Evolutionary conservation across 1,284 basidiomycete genomes (phyloP), one percentile per base, ranked within the genome.

Genomic region (Wallemia mellicola): DNA sequence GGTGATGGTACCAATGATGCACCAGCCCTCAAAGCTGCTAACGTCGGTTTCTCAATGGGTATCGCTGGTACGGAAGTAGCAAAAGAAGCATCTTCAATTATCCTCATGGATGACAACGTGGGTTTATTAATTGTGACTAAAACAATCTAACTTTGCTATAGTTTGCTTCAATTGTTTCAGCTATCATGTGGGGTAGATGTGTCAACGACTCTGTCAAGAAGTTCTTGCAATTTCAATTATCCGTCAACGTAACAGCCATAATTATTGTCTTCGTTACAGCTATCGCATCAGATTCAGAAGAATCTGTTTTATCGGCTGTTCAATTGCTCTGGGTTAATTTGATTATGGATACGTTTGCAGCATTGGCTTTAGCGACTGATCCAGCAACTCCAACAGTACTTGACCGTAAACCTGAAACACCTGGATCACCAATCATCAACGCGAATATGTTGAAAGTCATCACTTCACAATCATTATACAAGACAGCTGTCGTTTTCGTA

Each of bases 1-100:
- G 94, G 94, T 62, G 94, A 98, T 66, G 92, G 94, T 64, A 95
- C 91, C 27, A 98, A 98, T 69, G 92, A 98, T 67, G 92, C 88
- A 0, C 91, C 92, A 33, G 91, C 92, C 11, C 78, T 96, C 65
- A 96, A 94, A 75, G 84, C 86, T 1, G 86, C 88, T 28, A 76
- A 92, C 64, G 86, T 94, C 55, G 88, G 88, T 48, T 94, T 92
- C 72, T 87, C 86, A 17, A 99, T 99, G 94, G 94, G 94, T 68
- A 88, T 99, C 64, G 82, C 91, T 48, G 94, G 94, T 33, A 98
- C 94, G 1, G 94, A 99, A 69, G 89, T 98, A 24, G 94, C 94
- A 59, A 96, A 98, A 72, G 91, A 96, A 71, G 94, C 94, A 1
- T 95, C 89, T 9, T 94, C 98, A 68, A 95, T 99, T 67, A 92